Conservation (phyloP, 176 grass and related monocot species). For the Melocanna baccifera region DNA sequence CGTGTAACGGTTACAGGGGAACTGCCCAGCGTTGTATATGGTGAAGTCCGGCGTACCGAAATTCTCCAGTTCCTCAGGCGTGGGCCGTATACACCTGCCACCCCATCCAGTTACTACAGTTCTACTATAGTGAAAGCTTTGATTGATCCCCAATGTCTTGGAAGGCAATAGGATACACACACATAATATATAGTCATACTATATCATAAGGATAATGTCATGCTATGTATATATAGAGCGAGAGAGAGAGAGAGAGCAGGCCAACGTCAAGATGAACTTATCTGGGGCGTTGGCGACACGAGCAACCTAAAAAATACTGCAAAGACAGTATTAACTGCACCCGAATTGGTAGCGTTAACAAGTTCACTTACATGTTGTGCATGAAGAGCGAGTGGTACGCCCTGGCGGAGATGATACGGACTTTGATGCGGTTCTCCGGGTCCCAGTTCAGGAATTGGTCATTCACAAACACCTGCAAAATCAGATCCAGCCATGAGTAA, state of each 20-base stretch:
- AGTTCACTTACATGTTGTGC: conserved; percentile 95
- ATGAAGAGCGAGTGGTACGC: conserved; percentile 99
- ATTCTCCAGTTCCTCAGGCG: conserved; percentile 88
- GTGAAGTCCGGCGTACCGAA: conserved; percentile 99
- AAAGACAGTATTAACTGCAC: conserved; percentile 10
- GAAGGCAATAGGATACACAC: conserved; percentile 30
- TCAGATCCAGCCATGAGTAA: not conserved
- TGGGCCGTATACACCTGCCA: conserved; percentile 94
- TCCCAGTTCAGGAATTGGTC: conserved; percentile 99
- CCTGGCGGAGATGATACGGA: conserved; percentile 93
- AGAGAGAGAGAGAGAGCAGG: not conserved
- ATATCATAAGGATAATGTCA: not conserved
- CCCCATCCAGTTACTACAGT: conserved; percentile 66
- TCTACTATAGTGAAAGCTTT: conserved; percentile 22
- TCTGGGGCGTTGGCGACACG: conserved; percentile 46
- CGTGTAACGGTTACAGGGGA: conserved; percentile 98
- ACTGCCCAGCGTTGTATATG: conserved; percentile 98
- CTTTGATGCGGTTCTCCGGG: conserved; percentile 88
- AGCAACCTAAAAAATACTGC: conserved; percentile 25
- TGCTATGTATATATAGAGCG: not conserved
- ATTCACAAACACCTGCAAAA: conserved; percentile 75
- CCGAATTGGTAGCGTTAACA: conserved; percentile 21
- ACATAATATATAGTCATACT: not conserved
- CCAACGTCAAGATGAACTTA: conserved; percentile 63
- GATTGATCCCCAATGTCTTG: conserved; percentile 43